A percentile compares a stretch with the other conserved stretches of the same genome.
These are phyloP conservation scores for Achaetomium macrosporum DNA, from an alignment of 2,329 filamentous ascomycete species.

Conservation along the genomic window DNA sequence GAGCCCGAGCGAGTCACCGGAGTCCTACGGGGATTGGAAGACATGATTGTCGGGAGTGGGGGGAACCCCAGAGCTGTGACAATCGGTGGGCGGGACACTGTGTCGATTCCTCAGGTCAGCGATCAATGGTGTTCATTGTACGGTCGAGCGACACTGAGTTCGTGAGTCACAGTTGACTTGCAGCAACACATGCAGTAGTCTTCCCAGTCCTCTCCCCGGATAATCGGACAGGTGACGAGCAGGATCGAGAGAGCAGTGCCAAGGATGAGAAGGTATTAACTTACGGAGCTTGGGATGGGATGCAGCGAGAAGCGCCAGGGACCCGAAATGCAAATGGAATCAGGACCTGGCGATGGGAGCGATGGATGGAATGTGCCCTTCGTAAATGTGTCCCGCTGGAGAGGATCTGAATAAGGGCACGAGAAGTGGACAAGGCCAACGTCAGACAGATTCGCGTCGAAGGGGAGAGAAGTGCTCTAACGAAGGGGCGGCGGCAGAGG, in stretches of 20 bases:
- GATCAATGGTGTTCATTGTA: conserved; percentile 22
- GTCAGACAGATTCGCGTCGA: conserved; percentile 14
- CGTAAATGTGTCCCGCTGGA: not conserved
- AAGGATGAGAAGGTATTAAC: not conserved
- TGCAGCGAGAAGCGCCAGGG: conserved; percentile 1
- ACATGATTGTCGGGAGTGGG: conserved; percentile 28
- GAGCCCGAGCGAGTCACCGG: conserved; percentile 41
- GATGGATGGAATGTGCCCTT: not conserved
- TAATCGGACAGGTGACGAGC: not conserved
- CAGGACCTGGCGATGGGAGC: conserved; percentile 11
- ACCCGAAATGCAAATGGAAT: conserved; percentile 8
- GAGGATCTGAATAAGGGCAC: not conserved
- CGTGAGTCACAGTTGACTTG: conserved; percentile 24
- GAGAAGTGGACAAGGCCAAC: not conserved
- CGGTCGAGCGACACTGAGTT: conserved; percentile 14
- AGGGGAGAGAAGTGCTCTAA: conserved; percentile 19
- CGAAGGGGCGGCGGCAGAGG: conserved; percentile 4
- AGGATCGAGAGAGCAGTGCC: not conserved
- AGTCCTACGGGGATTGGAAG: conserved; percentile 36
- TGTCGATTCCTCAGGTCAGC: conserved; percentile 20
- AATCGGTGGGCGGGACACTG: conserved; percentile 18
- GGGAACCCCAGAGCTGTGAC: conserved; percentile 19
- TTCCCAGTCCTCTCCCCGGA: not conserved
- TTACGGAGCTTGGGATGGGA: conserved; percentile 1
- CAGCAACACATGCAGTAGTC: conserved; percentile 15